These are phyloP conservation scores for Phytophthora pistaciae DNA, from an alignment of 352 stramenopile genomes.

Conservation along the genomic window DNA sequence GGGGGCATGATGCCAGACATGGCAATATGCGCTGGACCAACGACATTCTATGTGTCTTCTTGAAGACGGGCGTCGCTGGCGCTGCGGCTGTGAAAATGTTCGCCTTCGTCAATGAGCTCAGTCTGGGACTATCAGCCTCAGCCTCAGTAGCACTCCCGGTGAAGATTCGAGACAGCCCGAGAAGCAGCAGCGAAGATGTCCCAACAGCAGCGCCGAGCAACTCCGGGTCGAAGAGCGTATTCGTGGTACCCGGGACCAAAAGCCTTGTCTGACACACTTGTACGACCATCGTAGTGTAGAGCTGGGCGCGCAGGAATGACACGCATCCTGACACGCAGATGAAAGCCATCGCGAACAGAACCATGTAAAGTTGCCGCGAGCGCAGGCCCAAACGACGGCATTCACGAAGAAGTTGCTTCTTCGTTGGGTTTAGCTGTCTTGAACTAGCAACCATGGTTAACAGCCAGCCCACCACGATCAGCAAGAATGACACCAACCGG, in stretches of 20 bases:
- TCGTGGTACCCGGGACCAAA: constrained; percentile 35
- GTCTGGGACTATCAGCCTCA: neutral
- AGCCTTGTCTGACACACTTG: constrained; percentile 71
- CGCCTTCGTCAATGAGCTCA: constrained; percentile 3
- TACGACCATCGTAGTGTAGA: constrained; percentile 74
- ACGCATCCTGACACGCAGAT: constrained; percentile 55
- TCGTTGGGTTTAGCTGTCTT: constrained; percentile 51
- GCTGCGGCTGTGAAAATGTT: constrained; percentile 12
- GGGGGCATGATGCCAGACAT: constrained; percentile 21
- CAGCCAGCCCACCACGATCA: constrained; percentile 60
- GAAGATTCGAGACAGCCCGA: constrained; percentile 25
- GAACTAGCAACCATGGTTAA: constrained; percentile 49
- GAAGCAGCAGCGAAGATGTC: constrained; percentile 25
- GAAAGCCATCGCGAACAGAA: constrained; percentile 45
- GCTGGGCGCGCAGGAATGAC: constrained; percentile 72
- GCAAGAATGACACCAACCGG: constrained; percentile 50
- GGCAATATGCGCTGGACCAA: constrained; percentile 12
- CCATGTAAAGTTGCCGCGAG: constrained; percentile 36
- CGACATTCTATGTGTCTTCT: constrained; percentile 11
- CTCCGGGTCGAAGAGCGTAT: constrained; percentile 52
- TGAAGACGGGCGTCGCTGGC: neutral
- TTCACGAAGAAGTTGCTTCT: constrained; percentile 46
- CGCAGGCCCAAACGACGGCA: constrained; percentile 49
- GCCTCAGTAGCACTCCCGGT: neutral
- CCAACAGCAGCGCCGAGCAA: constrained; percentile 43